Base-by-base conservation (phyloP, 192 early-diverging fungal genomes). In the Paraglomus occultum region DNA sequence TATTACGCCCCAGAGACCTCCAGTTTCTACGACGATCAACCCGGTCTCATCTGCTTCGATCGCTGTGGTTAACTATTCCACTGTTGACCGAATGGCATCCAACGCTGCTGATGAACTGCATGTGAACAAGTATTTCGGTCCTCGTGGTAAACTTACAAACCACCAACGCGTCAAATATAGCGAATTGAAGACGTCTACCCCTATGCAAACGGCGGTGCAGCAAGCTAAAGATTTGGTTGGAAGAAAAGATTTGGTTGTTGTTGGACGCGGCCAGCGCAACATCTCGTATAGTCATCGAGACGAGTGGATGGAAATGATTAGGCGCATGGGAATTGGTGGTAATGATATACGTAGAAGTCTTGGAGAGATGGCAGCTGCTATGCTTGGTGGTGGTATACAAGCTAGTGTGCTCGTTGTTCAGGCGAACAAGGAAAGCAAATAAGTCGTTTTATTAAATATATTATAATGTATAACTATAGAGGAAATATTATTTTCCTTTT, bases 231-330 rank as follows among this genome's bases (percentile, higher is more conserved):
- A 67, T 8, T 23, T 74, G 10, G 73, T 84, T 22, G 71, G 76
- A 8, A 51, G 78, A 17, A 75, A 82, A 52, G 85, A 86, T 70
- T 70, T 84, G 15, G 52, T 86, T 11, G 76, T 86, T 0, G 47
- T 85, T 9, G 83, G 83, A 15, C 75, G 78, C 22, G 74, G 73
- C 18, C 67, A 49, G 1, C 43, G 46, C 38, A 50, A 62, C 53
- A 46, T 53, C 31, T 62, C 58, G 20, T 18, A 49, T 14, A 58
- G 20, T 51, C 67, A 70, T 49, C 20, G 46, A 40, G 45, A n/a
- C 11, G 67, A 70, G 59, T 70, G 23, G 10, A 40, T 44, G 23
- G 67, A 70, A 49, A 17, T 70, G 38, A 46, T 59, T 23, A 70
- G 42, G 43, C 57, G 58, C 46, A 18, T 49, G 9, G 67, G 67